Evolutionary conservation across 768 basidiomycete genomes (phyloP).

Genomic region (Agaricus bisporus): DNA sequence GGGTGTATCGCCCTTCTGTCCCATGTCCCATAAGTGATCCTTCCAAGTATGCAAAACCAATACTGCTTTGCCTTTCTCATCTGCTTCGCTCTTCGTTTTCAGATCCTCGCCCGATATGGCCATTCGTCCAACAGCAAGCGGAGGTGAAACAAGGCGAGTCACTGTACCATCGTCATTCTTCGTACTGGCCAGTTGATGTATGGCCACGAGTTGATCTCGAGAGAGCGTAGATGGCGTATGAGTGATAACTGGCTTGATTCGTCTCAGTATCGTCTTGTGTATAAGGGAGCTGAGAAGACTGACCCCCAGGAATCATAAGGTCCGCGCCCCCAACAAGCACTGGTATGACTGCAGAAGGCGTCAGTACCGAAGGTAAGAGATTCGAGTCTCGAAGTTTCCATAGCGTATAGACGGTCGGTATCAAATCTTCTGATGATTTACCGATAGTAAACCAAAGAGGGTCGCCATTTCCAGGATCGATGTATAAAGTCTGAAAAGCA

Average conservation of each 20-base stretch:
- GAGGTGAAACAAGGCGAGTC: slow-evolving; percentile 34
- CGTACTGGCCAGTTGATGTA: slow-evolving; percentile 41
- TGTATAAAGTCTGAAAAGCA: slow-evolving; percentile 48
- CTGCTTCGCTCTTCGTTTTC: slow-evolving; percentile 21
- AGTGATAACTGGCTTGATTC: slow-evolving; percentile 51
- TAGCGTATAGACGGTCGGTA: slow-evolving; percentile 79
- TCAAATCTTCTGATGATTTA: slow-evolving; percentile 58
- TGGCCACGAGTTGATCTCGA: slow-evolving; percentile 53
- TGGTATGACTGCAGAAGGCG: slow-evolving; percentile 65
- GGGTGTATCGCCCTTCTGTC: slow-evolving; percentile 55
- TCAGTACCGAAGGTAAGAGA: slow-evolving; percentile 65
- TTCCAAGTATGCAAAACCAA: slow-evolving; percentile 70
- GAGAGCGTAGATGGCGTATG: slow-evolving; percentile 31
- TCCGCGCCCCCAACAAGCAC: slow-evolving; percentile 76
- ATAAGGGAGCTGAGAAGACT: slow-evolving; percentile 17
- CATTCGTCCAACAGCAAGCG: slow-evolving; percentile 74
- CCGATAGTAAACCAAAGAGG: slow-evolving; percentile 78
- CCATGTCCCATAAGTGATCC: slow-evolving; percentile 70
- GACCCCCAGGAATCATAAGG: slow-evolving; percentile 84
- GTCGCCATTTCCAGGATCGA: slow-evolving; percentile 51
- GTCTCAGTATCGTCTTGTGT: not conserved
- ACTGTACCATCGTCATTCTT: slow-evolving; percentile 21
- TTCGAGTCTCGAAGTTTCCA: slow-evolving; percentile 57
- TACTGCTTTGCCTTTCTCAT: slow-evolving; percentile 74
- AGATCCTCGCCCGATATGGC: slow-evolving; percentile 49